These are phyloP conservation scores for Heliamphora pulchella DNA, from an alignment of 179 eudicot genomes.

Conservation along the genomic window DNA sequence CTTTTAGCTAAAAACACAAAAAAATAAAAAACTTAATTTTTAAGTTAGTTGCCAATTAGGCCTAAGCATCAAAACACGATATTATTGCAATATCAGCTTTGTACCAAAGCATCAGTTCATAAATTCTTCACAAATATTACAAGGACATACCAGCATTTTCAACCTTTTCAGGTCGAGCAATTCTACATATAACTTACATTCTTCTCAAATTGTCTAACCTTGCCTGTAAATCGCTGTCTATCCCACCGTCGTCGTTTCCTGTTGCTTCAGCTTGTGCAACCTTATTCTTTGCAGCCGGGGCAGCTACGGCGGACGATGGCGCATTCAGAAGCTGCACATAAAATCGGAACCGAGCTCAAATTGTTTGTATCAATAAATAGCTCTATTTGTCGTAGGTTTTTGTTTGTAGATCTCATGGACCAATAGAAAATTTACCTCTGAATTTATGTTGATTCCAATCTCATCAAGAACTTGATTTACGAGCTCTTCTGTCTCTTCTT, in stretches of 20 bases:
- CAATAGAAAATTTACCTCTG: conserved; percentile 46
- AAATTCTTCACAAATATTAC: conserved; percentile 8
- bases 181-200: conserved; percentile 36
- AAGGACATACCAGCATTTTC: neutral
- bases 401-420: no score
- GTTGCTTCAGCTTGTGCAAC: conserved; percentile 87
- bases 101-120: neutral
- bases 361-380: neutral
- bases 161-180: neutral
- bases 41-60: no score
- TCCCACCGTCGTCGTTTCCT: conserved; percentile 65
- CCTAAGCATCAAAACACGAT: neutral
- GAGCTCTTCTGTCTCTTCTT: conserved; percentile 89
- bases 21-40: no score
- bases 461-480: conserved; percentile 98
- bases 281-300: conserved; percentile 73
- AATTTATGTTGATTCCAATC: conserved; percentile 83
- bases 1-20: no score
- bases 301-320: conserved; percentile 77
- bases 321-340: conserved; percentile 78
- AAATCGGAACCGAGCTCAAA: neutral
- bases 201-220: conserved; percentile 90
- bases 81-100: neutral
- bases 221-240: conserved; percentile 93
- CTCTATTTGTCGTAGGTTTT: neutral